phyloP scores from a whole-genome alignment of 2,329 filamentous ascomycete species.

The Daldinia sp. region DNA sequence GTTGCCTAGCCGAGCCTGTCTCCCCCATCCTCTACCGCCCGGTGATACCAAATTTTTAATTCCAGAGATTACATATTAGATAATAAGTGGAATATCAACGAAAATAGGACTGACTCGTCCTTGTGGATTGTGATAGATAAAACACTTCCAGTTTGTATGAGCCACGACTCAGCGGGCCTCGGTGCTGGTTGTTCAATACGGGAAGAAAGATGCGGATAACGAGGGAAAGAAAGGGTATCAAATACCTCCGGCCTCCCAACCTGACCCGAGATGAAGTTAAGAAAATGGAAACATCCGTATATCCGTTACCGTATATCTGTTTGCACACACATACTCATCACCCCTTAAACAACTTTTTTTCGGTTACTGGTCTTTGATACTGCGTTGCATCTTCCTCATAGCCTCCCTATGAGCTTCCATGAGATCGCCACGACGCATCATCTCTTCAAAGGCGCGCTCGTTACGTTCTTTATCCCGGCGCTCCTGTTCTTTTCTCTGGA shows the following conservation, averaged over 20 bases:
- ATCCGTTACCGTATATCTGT: conserved; percentile 14
- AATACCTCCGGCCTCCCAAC: conserved; percentile 18
- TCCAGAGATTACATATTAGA: conserved; percentile 31
- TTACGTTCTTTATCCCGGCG: conserved; percentile 64
- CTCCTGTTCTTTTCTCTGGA: conserved; percentile 66
- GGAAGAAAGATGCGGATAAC: conserved; percentile 12
- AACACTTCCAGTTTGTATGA: background rate
- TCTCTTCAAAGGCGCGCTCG: conserved; percentile 73
- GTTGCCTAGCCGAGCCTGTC: background rate
- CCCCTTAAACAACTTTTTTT: background rate
- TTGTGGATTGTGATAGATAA: background rate
- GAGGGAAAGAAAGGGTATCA: conserved; percentile 39
- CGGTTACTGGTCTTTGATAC: conserved; percentile 47
- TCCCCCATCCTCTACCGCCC: background rate
- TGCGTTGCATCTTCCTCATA: conserved; percentile 78
- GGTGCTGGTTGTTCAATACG: background rate
- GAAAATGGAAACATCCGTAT: conserved; percentile 13
- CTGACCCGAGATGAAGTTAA: conserved; percentile 2
- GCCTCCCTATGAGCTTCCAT: conserved; percentile 80
- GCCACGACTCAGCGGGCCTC: background rate
- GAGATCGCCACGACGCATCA: conserved; percentile 79
- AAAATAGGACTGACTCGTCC: background rate
- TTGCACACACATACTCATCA: conserved; percentile 5
- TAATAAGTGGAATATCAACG: conserved; percentile 21
- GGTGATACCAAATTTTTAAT: background rate